phyloP scores from a whole-genome alignment of 1,139 yeast genomes.

The Magnusiomyces fungicola region DNA sequence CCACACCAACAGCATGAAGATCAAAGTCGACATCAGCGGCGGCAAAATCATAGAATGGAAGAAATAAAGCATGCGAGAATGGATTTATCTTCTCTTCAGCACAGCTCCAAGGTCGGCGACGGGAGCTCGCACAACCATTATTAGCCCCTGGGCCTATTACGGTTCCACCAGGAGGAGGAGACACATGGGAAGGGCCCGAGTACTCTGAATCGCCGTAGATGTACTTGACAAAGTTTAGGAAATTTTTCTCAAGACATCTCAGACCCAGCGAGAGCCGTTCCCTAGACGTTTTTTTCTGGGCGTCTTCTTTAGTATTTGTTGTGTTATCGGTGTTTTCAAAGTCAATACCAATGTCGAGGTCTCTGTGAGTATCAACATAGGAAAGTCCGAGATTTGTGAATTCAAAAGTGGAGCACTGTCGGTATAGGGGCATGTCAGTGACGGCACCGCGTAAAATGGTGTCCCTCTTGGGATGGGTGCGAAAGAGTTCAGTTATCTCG shows the following conservation, averaged over 20 bases:
- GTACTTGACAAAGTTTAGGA: slow-evolving; percentile 16
- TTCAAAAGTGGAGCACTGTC: slow-evolving; percentile 19
- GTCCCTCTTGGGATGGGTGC: slow-evolving; percentile 12
- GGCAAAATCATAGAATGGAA: slow-evolving; percentile 18
- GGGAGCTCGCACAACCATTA: neutral
- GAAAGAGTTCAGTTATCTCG: slow-evolving; percentile 14
- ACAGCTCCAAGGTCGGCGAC: slow-evolving; percentile 4
- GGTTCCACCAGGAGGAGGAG: neutral
- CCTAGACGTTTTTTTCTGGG: neutral
- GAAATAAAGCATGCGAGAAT: slow-evolving; percentile 18
- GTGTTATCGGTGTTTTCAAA: neutral
- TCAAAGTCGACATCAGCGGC: slow-evolving; percentile 15
- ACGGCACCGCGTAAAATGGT: slow-evolving; percentile 12
- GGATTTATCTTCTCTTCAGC: slow-evolving; percentile 9
- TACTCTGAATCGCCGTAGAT: slow-evolving; percentile 12
- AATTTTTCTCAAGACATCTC: slow-evolving; percentile 18
- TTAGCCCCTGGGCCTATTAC: neutral
- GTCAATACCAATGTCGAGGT: neutral
- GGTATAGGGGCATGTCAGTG: slow-evolving; percentile 13
- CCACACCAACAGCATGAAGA: slow-evolving; percentile 18
- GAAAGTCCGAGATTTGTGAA: slow-evolving; percentile 18
- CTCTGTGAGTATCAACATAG: neutral
- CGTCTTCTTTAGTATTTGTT: neutral
- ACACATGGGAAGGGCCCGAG: neutral
- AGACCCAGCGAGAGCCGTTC: slow-evolving; percentile 14